phyloP scores from a whole-genome alignment of 495 filamentous ascomycete species.

The Podospora fimiseda region DNA sequence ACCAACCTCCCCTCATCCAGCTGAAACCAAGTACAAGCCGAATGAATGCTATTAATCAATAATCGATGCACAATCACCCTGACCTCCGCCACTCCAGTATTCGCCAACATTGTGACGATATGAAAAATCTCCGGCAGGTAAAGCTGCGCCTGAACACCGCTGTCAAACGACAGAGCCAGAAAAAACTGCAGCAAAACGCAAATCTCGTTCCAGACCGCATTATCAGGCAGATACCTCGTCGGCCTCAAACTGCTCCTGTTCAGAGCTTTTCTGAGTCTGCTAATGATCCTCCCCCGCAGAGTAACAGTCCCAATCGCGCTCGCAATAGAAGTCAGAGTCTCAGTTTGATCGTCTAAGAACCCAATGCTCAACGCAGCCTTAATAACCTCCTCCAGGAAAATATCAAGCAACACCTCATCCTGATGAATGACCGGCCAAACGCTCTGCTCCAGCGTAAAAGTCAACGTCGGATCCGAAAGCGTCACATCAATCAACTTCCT shows the following conservation, averaged over 20 bases:
- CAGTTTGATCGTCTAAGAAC: conserved; percentile 50
- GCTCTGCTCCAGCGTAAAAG: conserved; percentile 51
- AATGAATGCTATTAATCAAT: conserved; percentile 57
- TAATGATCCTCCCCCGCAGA: conserved; percentile 54
- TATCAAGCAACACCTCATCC: conserved; percentile 55
- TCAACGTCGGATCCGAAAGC: conserved; percentile 49
- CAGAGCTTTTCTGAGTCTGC: conserved; percentile 54
- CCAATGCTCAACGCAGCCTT: conserved; percentile 53
- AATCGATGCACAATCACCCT: conserved; percentile 52
- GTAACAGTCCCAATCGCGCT: conserved; percentile 55
- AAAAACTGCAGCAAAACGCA: conserved; percentile 58
- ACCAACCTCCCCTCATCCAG: conserved; percentile 48
- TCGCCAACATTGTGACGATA: conserved; percentile 59
- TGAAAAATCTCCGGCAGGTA: conserved; percentile 62
- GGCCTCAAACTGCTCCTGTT: conserved; percentile 57
- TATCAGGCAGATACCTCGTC: conserved; percentile 54
- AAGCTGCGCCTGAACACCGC: conserved; percentile 54
- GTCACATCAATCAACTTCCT: conserved; percentile 58
- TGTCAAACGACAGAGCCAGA: conserved; percentile 58
- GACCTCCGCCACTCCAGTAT: conserved; percentile 50
- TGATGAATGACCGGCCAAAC: conserved; percentile 56
- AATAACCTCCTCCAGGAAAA: conserved; percentile 57
- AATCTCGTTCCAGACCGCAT: conserved; percentile 58
- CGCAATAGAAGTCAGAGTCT: conserved; percentile 54
- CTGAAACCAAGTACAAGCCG: conserved; percentile 55